Evolutionary conservation across 2,329 filamentous ascomycete species (phyloP).

Genomic region (Botrytis fabae): DNA sequence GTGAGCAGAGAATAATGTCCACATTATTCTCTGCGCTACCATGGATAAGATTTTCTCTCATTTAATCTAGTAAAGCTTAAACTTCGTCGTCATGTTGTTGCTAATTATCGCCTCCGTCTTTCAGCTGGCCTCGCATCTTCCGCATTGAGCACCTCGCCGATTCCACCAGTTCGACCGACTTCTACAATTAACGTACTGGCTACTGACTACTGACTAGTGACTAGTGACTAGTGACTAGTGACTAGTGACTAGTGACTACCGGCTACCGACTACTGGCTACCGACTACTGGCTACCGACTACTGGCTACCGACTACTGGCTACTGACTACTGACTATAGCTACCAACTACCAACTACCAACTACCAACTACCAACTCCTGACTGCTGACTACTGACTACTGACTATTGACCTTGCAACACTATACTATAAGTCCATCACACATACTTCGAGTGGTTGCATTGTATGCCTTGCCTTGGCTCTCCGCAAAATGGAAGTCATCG

Average conservation of each 20-base stretch:
- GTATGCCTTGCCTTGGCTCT: slow-evolving; percentile 6
- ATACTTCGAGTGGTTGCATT: neutral
- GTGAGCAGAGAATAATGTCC: neutral
- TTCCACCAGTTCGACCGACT: neutral
- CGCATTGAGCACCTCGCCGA: neutral
- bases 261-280: neutral
- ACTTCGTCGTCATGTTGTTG: neutral
- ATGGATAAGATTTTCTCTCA: neutral
- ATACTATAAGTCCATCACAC: neutral
- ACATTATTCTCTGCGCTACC: neutral
- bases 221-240: neutral
- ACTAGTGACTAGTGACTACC: neutral
- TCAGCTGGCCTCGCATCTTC: slow-evolving; percentile 12
- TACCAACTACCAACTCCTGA: neutral
- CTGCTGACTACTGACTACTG: neutral
- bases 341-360: neutral
- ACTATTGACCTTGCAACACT: neutral
- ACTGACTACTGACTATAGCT: neutral
- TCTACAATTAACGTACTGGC: neutral
- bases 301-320: neutral
- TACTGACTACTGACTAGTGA: neutral
- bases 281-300: neutral
- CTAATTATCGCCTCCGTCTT: slow-evolving; percentile 9
- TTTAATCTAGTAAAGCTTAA: neutral
- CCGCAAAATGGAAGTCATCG: slow-evolving; percentile 10